Conservation (phyloP, 1,139 yeast genomes). For the Waltiozyma solani region DNA sequence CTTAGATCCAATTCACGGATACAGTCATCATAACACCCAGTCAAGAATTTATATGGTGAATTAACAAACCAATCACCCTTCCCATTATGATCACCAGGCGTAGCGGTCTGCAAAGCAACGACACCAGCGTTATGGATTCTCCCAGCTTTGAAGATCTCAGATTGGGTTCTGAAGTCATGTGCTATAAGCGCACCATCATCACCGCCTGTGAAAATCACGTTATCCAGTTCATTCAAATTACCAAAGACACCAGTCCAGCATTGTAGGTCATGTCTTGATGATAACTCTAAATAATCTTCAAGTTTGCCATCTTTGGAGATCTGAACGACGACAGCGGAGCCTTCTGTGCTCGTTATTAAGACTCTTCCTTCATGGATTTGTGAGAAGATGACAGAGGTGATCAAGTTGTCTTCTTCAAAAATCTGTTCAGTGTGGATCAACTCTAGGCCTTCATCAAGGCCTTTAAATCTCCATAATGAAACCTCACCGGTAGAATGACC, state of each 20-base stretch:
- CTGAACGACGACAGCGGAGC: slow-evolving; percentile 32
- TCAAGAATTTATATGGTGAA: slow-evolving; percentile 51
- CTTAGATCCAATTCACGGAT: slow-evolving; percentile 64
- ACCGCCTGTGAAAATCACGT: slow-evolving; percentile 79
- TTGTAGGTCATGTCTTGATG: slow-evolving; percentile 50
- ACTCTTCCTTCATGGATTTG: slow-evolving; percentile 27
- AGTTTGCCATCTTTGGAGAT: slow-evolving; percentile 10
- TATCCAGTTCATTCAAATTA: slow-evolving; percentile 36
- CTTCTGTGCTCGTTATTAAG: slow-evolving; percentile 51
- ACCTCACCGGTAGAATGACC: slow-evolving; percentile 80
- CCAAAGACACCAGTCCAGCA: slow-evolving; percentile 89
- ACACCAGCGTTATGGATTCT: slow-evolving; percentile 83
- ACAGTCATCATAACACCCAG: slow-evolving; percentile 89
- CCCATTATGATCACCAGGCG: slow-evolving; percentile 22
- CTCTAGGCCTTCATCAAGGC: slow-evolving; percentile 11
- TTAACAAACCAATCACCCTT: slow-evolving; percentile 28
- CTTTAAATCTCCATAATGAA: slow-evolving; percentile 43
- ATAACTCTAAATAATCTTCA: slow-evolving; percentile 9
- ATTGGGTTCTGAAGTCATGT: slow-evolving; percentile 52
- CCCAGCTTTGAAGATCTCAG: slow-evolving; percentile 43
- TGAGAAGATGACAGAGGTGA: slow-evolving; percentile 62
- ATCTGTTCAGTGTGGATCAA: slow-evolving; percentile 26
- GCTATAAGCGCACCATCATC: slow-evolving; percentile 76
- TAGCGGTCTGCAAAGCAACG: slow-evolving; percentile 53
- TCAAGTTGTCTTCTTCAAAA: slow-evolving; percentile 36